These are phyloP conservation scores for Osmozyma mogii DNA, from an alignment of 805 yeast species.

Conservation along the genomic window DNA sequence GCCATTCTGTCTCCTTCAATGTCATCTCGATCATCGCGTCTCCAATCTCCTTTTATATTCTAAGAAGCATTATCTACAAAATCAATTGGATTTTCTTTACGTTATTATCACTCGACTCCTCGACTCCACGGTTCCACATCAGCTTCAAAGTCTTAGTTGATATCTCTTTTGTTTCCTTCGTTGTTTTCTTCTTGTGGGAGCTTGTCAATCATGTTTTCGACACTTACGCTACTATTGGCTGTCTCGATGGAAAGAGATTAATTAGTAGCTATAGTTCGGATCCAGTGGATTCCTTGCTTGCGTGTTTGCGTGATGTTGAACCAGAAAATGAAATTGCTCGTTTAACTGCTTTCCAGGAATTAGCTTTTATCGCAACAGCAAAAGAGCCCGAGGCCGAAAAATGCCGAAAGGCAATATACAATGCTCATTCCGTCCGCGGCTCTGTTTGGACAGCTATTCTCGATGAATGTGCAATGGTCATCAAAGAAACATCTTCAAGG, in stretches of 20 bases:
- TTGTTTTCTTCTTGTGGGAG: constrained; percentile 44
- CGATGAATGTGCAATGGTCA: constrained; percentile 50
- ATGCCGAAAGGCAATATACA: constrained; percentile 47
- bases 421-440: constrained; percentile 36
- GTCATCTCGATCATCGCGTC: constrained; percentile 18
- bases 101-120: constrained; percentile 28
- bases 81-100: constrained; percentile 20
- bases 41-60: constrained; percentile 34
- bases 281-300: constrained; percentile 54
- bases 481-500: constrained; percentile 40
- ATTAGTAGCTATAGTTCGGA: constrained; percentile 51
- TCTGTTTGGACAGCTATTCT: constrained; percentile 52
- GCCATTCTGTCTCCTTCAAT: constrained; percentile 30
- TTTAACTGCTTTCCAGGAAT: constrained; percentile 68
- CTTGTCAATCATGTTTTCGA: constrained; percentile 47
- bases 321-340: constrained; percentile 27
- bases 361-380: constrained; percentile 54
- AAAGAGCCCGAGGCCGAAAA: constrained; percentile 28
- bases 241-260: constrained; percentile 58
- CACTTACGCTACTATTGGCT: constrained; percentile 65
- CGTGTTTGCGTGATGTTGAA: constrained; percentile 52
- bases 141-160: constrained; percentile 16
- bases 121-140: constrained; percentile 28
- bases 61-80: constrained; percentile 37
- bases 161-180: constrained; percentile 24